Evolutionary conservation across 192 early-diverging fungal genomes (phyloP), one percentile per base, ranked within the genome.

Genomic region (Coemansia biformis): DNA sequence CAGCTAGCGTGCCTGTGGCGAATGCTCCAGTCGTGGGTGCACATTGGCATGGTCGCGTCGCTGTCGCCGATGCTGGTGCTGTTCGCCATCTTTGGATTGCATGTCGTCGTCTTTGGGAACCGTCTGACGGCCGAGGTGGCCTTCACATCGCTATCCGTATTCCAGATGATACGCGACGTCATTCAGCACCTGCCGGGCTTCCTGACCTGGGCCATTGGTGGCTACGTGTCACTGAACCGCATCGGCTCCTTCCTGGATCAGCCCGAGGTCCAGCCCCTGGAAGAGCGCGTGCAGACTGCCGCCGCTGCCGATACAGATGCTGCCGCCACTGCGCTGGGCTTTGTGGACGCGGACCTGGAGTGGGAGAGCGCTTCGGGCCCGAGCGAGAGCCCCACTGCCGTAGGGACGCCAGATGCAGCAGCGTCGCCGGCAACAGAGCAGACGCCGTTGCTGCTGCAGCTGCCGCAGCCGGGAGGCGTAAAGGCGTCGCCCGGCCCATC

Each of bases 181-280:
- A 76, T 86, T 36, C 83, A 85, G 54, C 75, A 78, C 18, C 44
- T 84, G 19, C 82, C 83, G 9, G 76, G 83, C 24, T 63, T 74
- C 16, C 70, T 86, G 38, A 67, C 78, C 31, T 78, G 63, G 51
- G 48, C 78, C 10, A 63, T 87, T 38, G 79, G 83, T 35, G 81
- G 75, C 13, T 74, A 69, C 17, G 85, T 86, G 15, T 81, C 85
- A 21, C 46, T 86, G 24, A 45, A 59, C 12, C 83, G 87, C 48
- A 79, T 97, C 37, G 79, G 80, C 36, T 67, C 71, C 34, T 97
- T 89, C 50, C 69, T 97, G 31, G 65, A 57, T 8, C 86, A 93
- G 54, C 69, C 77, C 4, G 82, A 94, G 59, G 57, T 91, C 38
- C 73, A 79, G 55, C 57, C 41, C 22, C 59, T 78, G 9, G 51